These are phyloP conservation scores for Calendula officinalis DNA, from an alignment of 129 eudicot genomes.

Conservation along the genomic window DNA sequence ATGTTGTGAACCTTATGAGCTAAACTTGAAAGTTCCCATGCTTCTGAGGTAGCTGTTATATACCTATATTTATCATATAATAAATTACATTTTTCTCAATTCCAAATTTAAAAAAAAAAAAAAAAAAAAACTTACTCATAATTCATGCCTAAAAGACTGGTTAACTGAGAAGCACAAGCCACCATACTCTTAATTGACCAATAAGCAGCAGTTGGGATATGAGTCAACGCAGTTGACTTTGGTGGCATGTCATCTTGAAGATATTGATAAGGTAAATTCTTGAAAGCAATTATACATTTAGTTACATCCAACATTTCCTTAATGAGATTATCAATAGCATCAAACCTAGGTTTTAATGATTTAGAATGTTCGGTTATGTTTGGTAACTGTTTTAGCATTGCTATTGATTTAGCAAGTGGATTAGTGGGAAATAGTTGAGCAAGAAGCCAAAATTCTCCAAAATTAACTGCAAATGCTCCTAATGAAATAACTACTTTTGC, in stretches of 20 bases:
- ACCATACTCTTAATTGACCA: constrained; percentile 88
- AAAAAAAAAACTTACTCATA: constrained; percentile 49
- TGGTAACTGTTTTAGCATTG: constrained; percentile 68
- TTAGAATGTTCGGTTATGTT: constrained; percentile 57
- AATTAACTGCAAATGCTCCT: constrained; percentile 71
- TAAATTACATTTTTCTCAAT: neutral
- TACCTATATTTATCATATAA: constrained; percentile 40
- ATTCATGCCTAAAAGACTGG: constrained; percentile 71
- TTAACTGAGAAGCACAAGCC: constrained; percentile 66
- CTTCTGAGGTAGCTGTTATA: constrained; percentile 63
- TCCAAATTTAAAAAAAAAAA: neutral
- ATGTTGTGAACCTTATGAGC: constrained; percentile 72
- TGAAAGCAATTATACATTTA: constrained; percentile 61
- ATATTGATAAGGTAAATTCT: constrained; percentile 61
- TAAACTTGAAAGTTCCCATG: constrained; percentile 91
- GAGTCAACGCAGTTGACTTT: constrained; percentile 47
- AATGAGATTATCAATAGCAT: constrained; percentile 55
- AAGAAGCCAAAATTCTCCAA: constrained; percentile 88
- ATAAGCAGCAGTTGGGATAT: constrained; percentile 79
- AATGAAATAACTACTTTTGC: constrained; percentile 70
- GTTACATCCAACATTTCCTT: constrained; percentile 66
- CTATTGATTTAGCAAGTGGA: constrained; percentile 82
- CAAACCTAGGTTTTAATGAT: constrained; percentile 60
- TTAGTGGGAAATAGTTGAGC: constrained; percentile 54
- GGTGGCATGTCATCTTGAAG: constrained; percentile 67